Evolutionary conservation across 257 asterid genomes (phyloP).

Genomic region (Solanum habrochaites): DNA sequence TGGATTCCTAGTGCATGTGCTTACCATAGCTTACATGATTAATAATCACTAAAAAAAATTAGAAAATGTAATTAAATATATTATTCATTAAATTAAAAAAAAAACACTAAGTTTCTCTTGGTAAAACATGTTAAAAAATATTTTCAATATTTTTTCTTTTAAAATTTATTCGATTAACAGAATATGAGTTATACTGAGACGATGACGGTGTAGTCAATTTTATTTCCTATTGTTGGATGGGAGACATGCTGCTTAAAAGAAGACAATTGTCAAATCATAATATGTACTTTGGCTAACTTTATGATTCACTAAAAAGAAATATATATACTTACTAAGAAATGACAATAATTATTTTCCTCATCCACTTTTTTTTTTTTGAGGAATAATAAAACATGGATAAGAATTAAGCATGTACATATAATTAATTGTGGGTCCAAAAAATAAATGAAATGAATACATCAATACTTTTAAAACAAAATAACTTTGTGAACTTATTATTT

Average conservation of each 20-base stretch:
- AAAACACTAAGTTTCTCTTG: too few species aligned
- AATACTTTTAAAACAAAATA: not conserved
- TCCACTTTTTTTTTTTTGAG: not conserved
- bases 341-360: not conserved
- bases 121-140: too few species aligned
- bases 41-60: not conserved
- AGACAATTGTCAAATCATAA: not conserved
- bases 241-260: not conserved
- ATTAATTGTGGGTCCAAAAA: not conserved
- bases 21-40: not conserved
- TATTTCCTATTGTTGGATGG: not conserved
- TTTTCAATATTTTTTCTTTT: too few species aligned
- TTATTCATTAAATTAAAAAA: too few species aligned
- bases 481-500: not conserved
- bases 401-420: not conserved
- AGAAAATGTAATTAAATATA: too few species aligned
- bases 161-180: too few species aligned
- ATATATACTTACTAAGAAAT: not conserved
- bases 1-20: conserved; percentile 12
- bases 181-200: not conserved
- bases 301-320: not conserved
- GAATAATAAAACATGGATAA: not conserved
- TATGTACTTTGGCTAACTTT: not conserved
- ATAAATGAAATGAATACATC: not conserved
- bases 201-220: not conserved